Conservation (phyloP, 139 green algal genomes). For the Haematococcus sp. region DNA sequence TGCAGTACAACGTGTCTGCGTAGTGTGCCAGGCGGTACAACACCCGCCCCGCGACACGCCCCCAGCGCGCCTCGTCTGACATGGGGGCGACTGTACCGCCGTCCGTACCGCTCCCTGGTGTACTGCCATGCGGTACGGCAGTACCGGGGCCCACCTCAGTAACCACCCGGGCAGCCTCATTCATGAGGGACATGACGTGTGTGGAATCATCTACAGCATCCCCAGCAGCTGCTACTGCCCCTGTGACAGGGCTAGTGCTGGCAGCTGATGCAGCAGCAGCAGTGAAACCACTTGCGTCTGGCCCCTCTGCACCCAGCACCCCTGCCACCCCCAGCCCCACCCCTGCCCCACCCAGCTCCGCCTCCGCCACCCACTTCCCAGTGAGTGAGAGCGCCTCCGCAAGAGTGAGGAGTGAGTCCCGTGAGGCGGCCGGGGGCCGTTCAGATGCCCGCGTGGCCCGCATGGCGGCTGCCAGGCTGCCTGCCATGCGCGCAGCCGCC, state of each 20-base stretch:
- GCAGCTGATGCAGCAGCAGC: too few relatives aligned
- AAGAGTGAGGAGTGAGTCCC: constrained; percentile 22
- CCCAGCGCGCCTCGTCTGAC: background rate
- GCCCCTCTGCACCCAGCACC: background rate
- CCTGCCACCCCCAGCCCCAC: constrained; percentile 22
- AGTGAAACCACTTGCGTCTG: too few relatives aligned
- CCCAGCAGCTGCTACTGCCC: background rate
- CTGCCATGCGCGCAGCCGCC: constrained; percentile 4
- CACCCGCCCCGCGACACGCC: constrained; percentile 33
- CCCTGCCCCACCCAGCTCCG: constrained; percentile 51
- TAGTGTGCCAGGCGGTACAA: constrained; percentile 77
- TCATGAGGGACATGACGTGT: too few relatives aligned
- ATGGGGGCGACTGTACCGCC: background rate
- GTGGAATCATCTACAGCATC: too few relatives aligned
- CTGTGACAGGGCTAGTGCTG: background rate
- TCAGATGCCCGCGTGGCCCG: background rate
- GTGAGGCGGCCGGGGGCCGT: constrained; percentile 5
- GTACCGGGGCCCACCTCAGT: too few relatives aligned
- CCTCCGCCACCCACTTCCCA: constrained; percentile 71
- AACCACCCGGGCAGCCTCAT: too few relatives aligned
- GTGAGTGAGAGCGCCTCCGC: constrained; percentile 49
- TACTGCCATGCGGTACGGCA: too few relatives aligned
- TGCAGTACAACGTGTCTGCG: constrained; percentile 68
- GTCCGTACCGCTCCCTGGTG: background rate
- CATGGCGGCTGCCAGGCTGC: constrained; percentile 12